Evolutionary conservation across 768 basidiomycete species (phyloP), one percentile per base, ranked within the genome.

Genomic region (Pilatotrama ljubarskyi): DNA sequence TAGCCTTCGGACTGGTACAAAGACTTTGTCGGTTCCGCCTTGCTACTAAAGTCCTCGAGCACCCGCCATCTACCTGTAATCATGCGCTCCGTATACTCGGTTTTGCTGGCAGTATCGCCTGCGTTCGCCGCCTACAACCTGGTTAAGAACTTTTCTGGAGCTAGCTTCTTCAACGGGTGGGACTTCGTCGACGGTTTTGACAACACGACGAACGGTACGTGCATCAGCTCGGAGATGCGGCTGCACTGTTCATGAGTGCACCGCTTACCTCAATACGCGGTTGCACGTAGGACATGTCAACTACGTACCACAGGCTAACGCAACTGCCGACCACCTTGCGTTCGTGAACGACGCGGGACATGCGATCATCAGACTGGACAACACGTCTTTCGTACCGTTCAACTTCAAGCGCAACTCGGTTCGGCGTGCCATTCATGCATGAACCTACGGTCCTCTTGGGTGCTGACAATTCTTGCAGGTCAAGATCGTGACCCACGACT

Each of bases 311-410:
- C 70, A 75, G 59, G 70, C 75, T 3, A 75, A 76, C 32, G 86
- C 85, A 1, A 70, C 72, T 9, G 70, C 74, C 17, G 75, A 80
- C 62, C 66, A 76, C 1, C 76, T 92, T n/a, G 83, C 84, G 5
- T 90, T 80, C 64, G 70, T 88, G 64, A 85, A 87, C 58, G 62
- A 62, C 44, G 77, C 77, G 2, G 84, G 87, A 9, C 83, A 86
- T 52, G 86, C 84, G 3, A 79, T 94, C 63, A 76, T 93, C 57
- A 85, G 80, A 67, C 89, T 93, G 17, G 90, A 93, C 75, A 90
- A 91, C 67, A 73, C 74, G 9, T 83, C 82, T 13, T 78, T 80
- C 42, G 82, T 90, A 2, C 72, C 75, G 17, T 75, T 73, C 52
- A 79, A 80, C 56, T 66, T 82, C 51, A 80, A 85, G 65, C 77